Evolutionary conservation across 2,329 filamentous ascomycete genomes (phyloP).

Genomic region (Botrytis elliptica): DNA sequence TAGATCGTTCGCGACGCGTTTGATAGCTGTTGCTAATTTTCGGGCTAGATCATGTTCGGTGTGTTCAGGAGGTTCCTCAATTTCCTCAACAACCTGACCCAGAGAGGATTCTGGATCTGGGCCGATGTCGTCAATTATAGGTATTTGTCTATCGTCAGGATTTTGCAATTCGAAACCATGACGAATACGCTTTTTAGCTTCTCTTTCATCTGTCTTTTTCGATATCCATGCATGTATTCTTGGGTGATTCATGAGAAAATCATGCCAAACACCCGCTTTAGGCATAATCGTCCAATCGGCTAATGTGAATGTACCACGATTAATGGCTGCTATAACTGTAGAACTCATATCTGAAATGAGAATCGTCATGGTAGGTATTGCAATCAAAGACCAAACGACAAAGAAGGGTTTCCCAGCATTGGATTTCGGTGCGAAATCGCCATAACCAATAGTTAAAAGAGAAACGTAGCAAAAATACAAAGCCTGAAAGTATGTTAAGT

Average conservation of each 20-base stretch:
- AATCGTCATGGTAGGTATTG: conserved; percentile 69
- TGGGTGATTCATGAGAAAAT: conserved; percentile 50
- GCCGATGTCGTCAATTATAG: not conserved
- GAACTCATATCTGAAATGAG: conserved; percentile 63
- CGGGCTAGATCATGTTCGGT: conserved; percentile 52
- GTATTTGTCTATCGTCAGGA: conserved; percentile 37
- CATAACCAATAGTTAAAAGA: conserved; percentile 68
- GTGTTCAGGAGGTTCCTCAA: conserved; percentile 38
- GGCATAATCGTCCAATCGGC: conserved; percentile 68
- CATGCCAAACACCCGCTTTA: conserved; percentile 54
- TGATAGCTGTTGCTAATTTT: conserved; percentile 56
- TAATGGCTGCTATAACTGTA: conserved; percentile 62
- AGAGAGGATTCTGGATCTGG: conserved; percentile 17
- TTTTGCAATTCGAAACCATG: conserved; percentile 37
- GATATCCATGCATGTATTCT: conserved; percentile 43
- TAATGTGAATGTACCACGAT: conserved; percentile 57
- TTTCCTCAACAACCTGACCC: conserved; percentile 36
- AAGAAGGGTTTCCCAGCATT: conserved; percentile 69
- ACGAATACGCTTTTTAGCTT: conserved; percentile 45
- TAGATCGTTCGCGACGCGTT: conserved; percentile 54
- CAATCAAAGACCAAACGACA: conserved; percentile 67
- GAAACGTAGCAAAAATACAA: conserved; percentile 70
- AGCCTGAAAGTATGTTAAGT: conserved; percentile 60
- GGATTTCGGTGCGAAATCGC: conserved; percentile 61
- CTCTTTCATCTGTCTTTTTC: conserved; percentile 41